phyloP scores from a whole-genome alignment of 2,329 filamentous ascomycete species.

The Penicillium polonicum region DNA sequence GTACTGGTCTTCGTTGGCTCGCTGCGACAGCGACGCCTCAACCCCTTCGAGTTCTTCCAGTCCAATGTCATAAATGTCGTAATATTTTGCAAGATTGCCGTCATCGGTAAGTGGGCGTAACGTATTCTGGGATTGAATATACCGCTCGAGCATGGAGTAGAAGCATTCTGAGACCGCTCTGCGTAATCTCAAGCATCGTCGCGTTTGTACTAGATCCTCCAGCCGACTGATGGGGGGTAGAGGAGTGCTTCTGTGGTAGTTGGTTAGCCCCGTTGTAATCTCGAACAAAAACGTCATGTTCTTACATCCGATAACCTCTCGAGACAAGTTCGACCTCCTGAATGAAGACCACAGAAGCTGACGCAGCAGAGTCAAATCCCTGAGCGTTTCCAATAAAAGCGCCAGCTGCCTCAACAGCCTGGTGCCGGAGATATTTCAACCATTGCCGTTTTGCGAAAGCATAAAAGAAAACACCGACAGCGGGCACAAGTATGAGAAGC shows the following conservation, averaged over 20 bases:
- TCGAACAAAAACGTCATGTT: constrained; percentile 16
- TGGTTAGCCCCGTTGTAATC: constrained; percentile 16
- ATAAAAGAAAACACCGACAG: constrained; percentile 61
- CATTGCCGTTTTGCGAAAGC: constrained; percentile 75
- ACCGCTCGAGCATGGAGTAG: constrained; percentile 66
- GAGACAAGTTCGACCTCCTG: constrained; percentile 96
- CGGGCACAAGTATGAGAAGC: constrained; percentile 48
- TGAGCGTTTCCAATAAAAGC: constrained; percentile 72
- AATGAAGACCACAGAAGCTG: constrained; percentile 75
- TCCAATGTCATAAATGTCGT: constrained; percentile 82
- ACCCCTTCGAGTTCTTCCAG: constrained; percentile 70
- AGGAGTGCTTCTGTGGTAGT: constrained; percentile 68
- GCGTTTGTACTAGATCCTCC: constrained; percentile 75
- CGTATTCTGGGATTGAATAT: constrained; percentile 66
- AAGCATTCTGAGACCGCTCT: constrained; percentile 71
- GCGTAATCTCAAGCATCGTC: constrained; percentile 78
- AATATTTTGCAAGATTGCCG: constrained; percentile 84
- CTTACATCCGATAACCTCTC: constrained; percentile 79
- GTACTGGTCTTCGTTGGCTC: constrained; percentile 72
- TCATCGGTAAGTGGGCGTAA: constrained; percentile 74
- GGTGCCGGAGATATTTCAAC: constrained; percentile 73
- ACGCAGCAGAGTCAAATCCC: constrained; percentile 73
- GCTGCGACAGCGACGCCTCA: constrained; percentile 61
- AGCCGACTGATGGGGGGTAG: constrained; percentile 89
- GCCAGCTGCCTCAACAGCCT: constrained; percentile 68